phyloP scores from a whole-genome alignment of 1,284 basidiomycete species.

The Papiliotrema flavescens region DNA sequence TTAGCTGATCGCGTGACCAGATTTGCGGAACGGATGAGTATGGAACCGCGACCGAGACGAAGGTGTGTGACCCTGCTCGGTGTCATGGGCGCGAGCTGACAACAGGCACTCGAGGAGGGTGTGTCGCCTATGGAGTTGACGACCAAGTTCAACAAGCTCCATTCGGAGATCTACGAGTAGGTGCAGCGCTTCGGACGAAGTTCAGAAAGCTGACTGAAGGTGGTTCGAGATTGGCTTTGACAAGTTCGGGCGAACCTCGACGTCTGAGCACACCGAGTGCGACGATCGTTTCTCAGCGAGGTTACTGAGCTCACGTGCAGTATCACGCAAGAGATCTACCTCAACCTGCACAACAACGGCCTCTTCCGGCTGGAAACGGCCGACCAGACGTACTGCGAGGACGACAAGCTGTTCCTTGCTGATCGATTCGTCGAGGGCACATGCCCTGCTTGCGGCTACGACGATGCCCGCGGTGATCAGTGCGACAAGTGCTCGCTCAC shows the following conservation, averaged over 20 bases:
- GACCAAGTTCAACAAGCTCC: conserved; percentile 88
- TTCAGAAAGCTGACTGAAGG: conserved; percentile 12
- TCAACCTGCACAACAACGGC: conserved; percentile 72
- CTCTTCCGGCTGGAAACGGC: conserved; percentile 75
- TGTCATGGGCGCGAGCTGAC: background rate
- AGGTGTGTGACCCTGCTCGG: conserved; percentile 26
- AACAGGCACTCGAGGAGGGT: conserved; percentile 83
- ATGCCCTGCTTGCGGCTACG: conserved; percentile 83
- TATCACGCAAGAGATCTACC: conserved; percentile 83
- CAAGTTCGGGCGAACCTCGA: conserved; percentile 93
- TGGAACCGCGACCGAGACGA: conserved; percentile 94
- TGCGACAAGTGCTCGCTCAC: conserved; percentile 94
- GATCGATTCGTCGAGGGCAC: conserved; percentile 94
- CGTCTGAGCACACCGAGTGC: conserved; percentile 82
- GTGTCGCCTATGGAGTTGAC: conserved; percentile 82
- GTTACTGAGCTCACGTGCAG: conserved; percentile 50
- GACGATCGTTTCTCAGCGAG: conserved; percentile 25
- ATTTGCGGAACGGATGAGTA: conserved; percentile 99
- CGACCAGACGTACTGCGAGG: conserved; percentile 90
- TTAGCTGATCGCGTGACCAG: conserved; percentile 53
- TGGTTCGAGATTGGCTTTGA: conserved; percentile 72
- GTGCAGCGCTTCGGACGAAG: background rate
- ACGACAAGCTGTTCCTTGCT: conserved; percentile 86
- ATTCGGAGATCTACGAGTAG: conserved; percentile 89
- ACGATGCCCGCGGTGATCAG: conserved; percentile 97